Conservation (phyloP, 129 eudicot species). For the Arctium lappa region DNA sequence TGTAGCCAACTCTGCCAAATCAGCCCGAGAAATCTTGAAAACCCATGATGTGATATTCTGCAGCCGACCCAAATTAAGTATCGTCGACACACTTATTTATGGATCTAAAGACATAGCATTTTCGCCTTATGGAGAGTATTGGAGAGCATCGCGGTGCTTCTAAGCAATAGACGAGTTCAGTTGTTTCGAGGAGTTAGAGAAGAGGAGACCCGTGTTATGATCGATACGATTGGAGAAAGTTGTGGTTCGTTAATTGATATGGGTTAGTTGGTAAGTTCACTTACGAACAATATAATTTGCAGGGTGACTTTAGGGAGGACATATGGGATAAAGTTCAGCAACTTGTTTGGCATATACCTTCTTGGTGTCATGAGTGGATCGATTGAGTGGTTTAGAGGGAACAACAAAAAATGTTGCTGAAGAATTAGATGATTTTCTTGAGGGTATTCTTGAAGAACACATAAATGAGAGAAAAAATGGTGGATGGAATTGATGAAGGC, state of each 20-base stretch:
- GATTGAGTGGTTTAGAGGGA: conserved; percentile 23
- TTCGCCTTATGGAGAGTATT: conserved; percentile 31
- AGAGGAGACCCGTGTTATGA: conserved; percentile 30
- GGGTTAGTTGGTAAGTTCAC: conserved; percentile 1
- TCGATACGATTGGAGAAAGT: conserved; percentile 4
- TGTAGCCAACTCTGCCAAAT: conserved; percentile 29
- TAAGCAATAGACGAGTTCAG: conserved; percentile 19
- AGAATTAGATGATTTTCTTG: conserved; percentile 20
- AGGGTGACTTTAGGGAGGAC: conserved; percentile 29
- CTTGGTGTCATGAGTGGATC: conserved; percentile 25
- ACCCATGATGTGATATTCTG: conserved; percentile 28
- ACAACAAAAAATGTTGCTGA: not conserved
- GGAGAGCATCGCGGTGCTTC: conserved; percentile 26
- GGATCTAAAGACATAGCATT: conserved; percentile 8
- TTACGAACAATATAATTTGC: conserved; percentile 23
- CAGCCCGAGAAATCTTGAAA: conserved; percentile 37
- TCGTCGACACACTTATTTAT: conserved; percentile 9
- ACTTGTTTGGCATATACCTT: not conserved
- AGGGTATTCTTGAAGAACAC: conserved; percentile 23
- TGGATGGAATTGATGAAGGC: not conserved
- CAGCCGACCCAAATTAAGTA: conserved; percentile 23
- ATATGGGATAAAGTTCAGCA: conserved; percentile 6
- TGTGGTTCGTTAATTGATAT: conserved; percentile 9
- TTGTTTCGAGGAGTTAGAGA: conserved; percentile 13
- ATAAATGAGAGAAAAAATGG: not conserved